Conservation (phyloP, 2,329 filamentous ascomycete genomes). For the Cladosporium phlei region DNA sequence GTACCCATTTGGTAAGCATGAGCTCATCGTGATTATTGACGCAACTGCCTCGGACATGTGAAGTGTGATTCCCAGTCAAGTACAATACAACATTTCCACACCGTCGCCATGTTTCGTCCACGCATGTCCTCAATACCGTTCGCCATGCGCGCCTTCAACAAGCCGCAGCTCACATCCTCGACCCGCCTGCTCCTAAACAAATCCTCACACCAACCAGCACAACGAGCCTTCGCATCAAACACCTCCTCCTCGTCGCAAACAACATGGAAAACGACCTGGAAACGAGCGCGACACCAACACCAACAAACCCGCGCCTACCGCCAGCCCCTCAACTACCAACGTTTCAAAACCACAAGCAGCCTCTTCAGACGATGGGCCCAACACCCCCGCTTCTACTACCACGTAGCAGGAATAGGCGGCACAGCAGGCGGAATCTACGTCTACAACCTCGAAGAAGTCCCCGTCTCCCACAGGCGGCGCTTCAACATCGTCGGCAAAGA, state of each 20-base stretch:
- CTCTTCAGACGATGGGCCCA: slow-evolving; percentile 36
- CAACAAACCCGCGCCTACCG: slow-evolving; percentile 20
- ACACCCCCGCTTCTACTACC: slow-evolving; percentile 44
- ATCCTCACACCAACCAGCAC: slow-evolving; percentile 1
- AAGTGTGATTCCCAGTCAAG: no score
- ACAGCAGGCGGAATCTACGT: slow-evolving; percentile 56
- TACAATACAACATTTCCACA: no score
- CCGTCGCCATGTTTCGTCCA: no score
- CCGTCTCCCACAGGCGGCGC: slow-evolving; percentile 58
- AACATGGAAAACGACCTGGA: slow-evolving; percentile 14
- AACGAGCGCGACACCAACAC: slow-evolving; percentile 9
- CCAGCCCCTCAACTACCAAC: slow-evolving; percentile 30
- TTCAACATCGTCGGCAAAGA: slow-evolving; percentile 65
- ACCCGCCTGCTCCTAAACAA: background rate
- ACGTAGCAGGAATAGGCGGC: slow-evolving; percentile 40
- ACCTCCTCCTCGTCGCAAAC: slow-evolving; percentile 6
- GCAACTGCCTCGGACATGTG: no score
- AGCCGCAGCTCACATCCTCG: background rate
- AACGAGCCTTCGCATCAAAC: slow-evolving; percentile 10
- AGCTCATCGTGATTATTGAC: no score
- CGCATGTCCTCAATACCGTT: no score
- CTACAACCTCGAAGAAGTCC: slow-evolving; percentile 66
- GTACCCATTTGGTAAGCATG: no score
- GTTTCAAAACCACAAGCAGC: slow-evolving; percentile 24
- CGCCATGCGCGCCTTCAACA: background rate